A percentile compares a stretch with the other conserved stretches of the same genome.
Evolutionary conservation across 257 asterid genomes (phyloP).

Genomic region (Penstemon davidsonii): DNA sequence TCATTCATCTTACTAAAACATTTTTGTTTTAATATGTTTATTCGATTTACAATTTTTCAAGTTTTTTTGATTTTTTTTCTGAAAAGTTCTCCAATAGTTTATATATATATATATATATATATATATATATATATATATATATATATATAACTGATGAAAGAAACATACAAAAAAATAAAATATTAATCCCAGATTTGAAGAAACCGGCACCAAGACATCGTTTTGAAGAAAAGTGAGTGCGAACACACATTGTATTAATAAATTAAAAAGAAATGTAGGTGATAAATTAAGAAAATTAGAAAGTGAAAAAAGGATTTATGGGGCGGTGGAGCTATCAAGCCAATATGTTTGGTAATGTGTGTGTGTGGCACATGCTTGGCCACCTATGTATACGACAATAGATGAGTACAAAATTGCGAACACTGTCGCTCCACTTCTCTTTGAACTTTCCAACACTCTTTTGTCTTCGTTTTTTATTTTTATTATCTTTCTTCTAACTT

Average conservation of each 20-base stretch:
- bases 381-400: slow-evolving; percentile 45
- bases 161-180: no score
- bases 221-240: no score
- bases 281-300: not conserved
- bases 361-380: slow-evolving; percentile 58
- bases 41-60: no score
- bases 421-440: slow-evolving; percentile 20
- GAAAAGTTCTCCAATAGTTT: no score
- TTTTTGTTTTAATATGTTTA: no score
- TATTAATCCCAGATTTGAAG: no score
- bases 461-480: not conserved
- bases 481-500: not conserved
- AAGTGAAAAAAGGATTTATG: not conserved
- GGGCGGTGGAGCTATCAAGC: slow-evolving; percentile 32
- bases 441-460: not conserved
- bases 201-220: no score
- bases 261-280: not conserved
- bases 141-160: no score
- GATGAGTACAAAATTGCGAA: slow-evolving; percentile 29
- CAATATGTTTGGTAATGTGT: slow-evolving; percentile 28
- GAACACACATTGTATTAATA: not conserved
- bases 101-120: no score
- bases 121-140: no score
- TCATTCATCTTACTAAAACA: no score
- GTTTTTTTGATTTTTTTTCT: no score